A percentile compares a stretch with the other conserved stretches of the same genome.
These are phyloP conservation scores for Alnus glutinosa DNA, from an alignment of 306 rosid species.

Conservation along the genomic window DNA sequence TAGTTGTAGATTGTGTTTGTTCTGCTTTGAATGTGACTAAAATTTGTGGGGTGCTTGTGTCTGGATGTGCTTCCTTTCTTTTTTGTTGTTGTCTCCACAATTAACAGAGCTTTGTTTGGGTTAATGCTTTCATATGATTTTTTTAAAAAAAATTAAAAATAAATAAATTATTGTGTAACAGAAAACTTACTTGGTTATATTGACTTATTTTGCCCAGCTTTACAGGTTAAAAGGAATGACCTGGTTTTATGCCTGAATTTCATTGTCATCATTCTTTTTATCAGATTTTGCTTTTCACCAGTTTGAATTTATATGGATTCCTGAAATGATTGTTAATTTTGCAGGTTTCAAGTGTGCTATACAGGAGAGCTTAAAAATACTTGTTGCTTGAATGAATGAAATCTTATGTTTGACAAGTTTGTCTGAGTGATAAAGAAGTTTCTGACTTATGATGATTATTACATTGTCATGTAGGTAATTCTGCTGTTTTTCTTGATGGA, in stretches of 20 bases:
- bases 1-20: not conserved
- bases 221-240: constrained; percentile 42
- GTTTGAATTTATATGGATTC: constrained; percentile 30
- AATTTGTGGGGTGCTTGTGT: not conserved
- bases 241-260: constrained; percentile 23
- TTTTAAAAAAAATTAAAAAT: no score
- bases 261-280: constrained; percentile 16
- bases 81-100: not conserved
- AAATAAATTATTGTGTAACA: constrained; percentile 18
- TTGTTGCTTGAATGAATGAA: constrained; percentile 26
- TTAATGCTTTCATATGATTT: not conserved
- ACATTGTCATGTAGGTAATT: constrained; percentile 34
- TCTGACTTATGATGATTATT: constrained; percentile 11
- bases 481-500: constrained; percentile 20
- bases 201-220: constrained; percentile 24
- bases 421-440: not conserved
- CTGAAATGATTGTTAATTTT: constrained; percentile 53
- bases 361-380: constrained; percentile 39
- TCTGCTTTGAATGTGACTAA: not conserved
- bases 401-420: constrained; percentile 7
- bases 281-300: constrained; percentile 18
- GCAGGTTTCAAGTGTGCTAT: constrained; percentile 68
- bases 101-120: not conserved
- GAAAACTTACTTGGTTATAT: constrained; percentile 23
- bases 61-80: not conserved